These are phyloP conservation scores for Debaryomyces fabryi DNA, from an alignment of 1,139 yeast species.

Conservation along the genomic window DNA sequence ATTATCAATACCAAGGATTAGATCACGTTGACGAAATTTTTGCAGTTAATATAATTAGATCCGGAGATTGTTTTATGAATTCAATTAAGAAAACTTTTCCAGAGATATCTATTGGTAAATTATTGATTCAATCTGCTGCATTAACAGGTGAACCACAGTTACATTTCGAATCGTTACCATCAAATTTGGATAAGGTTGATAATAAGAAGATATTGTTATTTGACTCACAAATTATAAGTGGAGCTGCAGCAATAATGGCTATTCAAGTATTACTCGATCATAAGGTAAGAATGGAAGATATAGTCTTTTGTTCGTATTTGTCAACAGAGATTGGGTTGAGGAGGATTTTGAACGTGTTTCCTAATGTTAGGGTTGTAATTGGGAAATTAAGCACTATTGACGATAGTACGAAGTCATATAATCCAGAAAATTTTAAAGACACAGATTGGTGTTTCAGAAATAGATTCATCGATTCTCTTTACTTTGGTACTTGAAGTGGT, in stretches of 20 bases:
- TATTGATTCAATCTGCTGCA: conserved; percentile 85
- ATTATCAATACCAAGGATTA: conserved; percentile 41
- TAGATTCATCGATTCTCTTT: conserved; percentile 74
- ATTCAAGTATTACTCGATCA: conserved; percentile 85
- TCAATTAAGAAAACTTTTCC: conserved; percentile 78
- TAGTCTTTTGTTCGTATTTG: conserved; percentile 68
- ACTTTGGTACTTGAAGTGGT: conserved; percentile 65
- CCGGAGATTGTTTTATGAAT: conserved; percentile 90
- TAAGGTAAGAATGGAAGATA: conserved; percentile 62
- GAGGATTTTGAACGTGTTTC: conserved; percentile 74
- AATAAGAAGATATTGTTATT: conserved; percentile 61
- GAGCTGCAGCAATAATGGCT: conserved; percentile 95
- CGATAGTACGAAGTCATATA: conserved; percentile 27
- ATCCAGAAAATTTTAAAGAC: conserved; percentile 43
- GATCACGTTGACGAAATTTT: conserved; percentile 51
- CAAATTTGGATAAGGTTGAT: conserved; percentile 30
- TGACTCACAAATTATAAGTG: conserved; percentile 89
- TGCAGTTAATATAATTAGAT: conserved; percentile 80
- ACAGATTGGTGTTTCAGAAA: conserved; percentile 64
- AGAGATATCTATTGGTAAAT: conserved; percentile 75
- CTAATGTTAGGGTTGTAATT: conserved; percentile 64
- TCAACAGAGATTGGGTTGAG: conserved; percentile 85
- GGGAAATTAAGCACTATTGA: conserved; percentile 61
- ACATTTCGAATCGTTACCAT: conserved; percentile 68
- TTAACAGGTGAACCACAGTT: conserved; percentile 91